phyloP scores from a whole-genome alignment of 345 rosid genomes.

The Eucalyptus cloeziana region DNA sequence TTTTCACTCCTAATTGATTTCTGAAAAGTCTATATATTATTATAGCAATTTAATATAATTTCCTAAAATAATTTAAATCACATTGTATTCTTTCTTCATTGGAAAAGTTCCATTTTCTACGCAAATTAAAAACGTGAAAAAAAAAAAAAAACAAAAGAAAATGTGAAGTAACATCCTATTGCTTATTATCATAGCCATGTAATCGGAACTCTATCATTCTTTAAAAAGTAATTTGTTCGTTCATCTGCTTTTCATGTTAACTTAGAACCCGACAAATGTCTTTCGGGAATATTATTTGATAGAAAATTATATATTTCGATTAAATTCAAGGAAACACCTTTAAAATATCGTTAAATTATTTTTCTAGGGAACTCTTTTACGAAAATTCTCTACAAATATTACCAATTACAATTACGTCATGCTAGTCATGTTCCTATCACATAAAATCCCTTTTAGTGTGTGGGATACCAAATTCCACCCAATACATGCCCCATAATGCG shows the following conservation, averaged over 20 bases:
- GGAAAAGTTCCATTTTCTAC: neutral
- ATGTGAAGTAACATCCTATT: neutral
- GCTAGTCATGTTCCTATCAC: neutral
- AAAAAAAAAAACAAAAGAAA: neutral
- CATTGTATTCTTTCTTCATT: neutral
- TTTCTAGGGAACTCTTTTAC: neutral
- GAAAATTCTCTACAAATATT: neutral
- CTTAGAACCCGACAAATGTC: neutral
- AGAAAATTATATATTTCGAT: neutral
- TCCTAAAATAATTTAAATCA: neutral
- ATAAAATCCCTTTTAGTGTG: neutral
- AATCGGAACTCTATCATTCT: neutral
- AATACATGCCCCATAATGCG: neutral
- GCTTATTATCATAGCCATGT: neutral
- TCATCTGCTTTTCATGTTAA: neutral
- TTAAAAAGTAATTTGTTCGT: neutral
- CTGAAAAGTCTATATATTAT: neutral
- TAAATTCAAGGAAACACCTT: neutral
- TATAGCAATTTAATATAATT: neutral
- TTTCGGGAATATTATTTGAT: neutral
- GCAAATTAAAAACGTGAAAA: neutral
- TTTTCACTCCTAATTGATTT: neutral
- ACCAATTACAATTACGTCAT: neutral
- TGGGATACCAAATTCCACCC: neutral
- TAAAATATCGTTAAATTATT: neutral